A percentile compares a stretch with the other conserved stretches of the same genome.
Conservation (phyloP, 2,329 filamentous ascomycete genomes). For the Ceratocystis destructans region DNA sequence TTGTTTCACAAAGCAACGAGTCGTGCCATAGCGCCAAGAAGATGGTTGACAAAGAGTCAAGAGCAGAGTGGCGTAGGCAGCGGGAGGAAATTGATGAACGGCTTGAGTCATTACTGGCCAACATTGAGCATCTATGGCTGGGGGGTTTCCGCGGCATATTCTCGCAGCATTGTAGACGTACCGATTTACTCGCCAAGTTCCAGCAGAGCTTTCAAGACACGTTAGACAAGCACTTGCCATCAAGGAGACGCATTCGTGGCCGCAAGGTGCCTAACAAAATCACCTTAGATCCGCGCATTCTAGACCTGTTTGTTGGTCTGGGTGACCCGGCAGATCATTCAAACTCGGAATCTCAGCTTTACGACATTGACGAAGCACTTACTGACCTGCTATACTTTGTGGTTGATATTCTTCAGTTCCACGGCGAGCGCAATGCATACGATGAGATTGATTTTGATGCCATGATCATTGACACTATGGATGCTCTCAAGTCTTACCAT, state of each 20-base stretch:
- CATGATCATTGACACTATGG: conserved; percentile 77
- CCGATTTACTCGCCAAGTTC: conserved; percentile 58
- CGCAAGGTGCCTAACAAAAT: conserved; percentile 29
- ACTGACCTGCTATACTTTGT: conserved; percentile 92
- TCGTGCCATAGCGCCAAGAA: conserved; percentile 63
- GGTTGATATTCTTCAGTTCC: conserved; percentile 90
- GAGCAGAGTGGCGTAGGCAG: conserved; percentile 79
- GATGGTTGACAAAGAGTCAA: conserved; percentile 59
- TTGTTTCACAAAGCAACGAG: conserved; percentile 68
- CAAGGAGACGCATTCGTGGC: conserved; percentile 50
- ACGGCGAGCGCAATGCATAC: conserved; percentile 90
- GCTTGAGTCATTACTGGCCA: conserved; percentile 63
- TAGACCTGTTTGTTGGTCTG: conserved; percentile 80
- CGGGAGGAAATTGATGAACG: conserved; percentile 66
- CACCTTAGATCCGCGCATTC: conserved; percentile 45
- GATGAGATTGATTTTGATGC: conserved; percentile 93
- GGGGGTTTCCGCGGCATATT: conserved; percentile 94
- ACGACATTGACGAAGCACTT: conserved; percentile 75
- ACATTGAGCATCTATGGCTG: conserved; percentile 86
- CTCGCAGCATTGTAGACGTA: conserved; percentile 52
- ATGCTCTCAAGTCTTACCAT: conserved; percentile 71
- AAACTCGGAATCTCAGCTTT: conserved; percentile 48
- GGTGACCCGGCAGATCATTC: conserved; percentile 62
- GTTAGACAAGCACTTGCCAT: conserved; percentile 74
- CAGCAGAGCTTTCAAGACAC: conserved; percentile 64